These are phyloP conservation scores for Colletotrichum eleusines DNA, from an alignment of 2,329 filamentous ascomycete genomes.

Conservation along the genomic window DNA sequence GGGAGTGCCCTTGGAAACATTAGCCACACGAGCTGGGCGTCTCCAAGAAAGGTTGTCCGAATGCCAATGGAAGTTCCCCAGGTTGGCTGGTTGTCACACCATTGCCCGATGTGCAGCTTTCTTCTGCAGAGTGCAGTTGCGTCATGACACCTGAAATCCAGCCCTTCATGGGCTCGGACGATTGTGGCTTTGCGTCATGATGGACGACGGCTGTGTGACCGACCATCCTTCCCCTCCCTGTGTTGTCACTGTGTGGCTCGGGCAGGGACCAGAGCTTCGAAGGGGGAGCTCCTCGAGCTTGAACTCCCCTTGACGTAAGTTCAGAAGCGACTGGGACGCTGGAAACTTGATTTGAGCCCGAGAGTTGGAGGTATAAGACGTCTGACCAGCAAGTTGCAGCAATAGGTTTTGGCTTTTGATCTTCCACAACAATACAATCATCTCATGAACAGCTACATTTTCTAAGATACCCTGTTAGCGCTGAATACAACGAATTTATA, in stretches of 20 bases:
- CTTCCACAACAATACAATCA: constrained; percentile 37
- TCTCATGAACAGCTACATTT: constrained; percentile 30
- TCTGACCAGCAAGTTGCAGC: constrained; percentile 15
- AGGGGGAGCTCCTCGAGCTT: constrained; percentile 37
- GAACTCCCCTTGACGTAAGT: constrained; percentile 41
- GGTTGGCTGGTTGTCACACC: constrained; percentile 39
- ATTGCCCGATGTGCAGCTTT: constrained; percentile 34
- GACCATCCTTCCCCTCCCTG: constrained; percentile 26
- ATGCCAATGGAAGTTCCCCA: constrained; percentile 37
- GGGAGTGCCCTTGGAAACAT: constrained; percentile 34
- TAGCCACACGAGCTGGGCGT: constrained; percentile 39
- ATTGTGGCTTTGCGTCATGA: constrained; percentile 45
- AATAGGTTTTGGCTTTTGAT: not conserved
- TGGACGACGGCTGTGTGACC: constrained; percentile 25
- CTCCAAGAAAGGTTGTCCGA: constrained; percentile 48
- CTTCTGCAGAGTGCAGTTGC: constrained; percentile 38
- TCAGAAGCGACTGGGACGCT: constrained; percentile 14
- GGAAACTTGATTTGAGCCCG: constrained; percentile 42
- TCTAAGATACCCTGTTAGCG: constrained; percentile 31
- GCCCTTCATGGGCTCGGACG: constrained; percentile 37
- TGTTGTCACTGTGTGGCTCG: constrained; percentile 43
- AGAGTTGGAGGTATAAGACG: constrained; percentile 42
- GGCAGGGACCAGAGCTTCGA: constrained; percentile 36
- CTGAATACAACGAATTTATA: constrained; percentile 22
- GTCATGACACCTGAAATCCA: constrained; percentile 41